Conservation (phyloP, 31 red algal genomes). For the Porphyra umbilicalis region DNA sequence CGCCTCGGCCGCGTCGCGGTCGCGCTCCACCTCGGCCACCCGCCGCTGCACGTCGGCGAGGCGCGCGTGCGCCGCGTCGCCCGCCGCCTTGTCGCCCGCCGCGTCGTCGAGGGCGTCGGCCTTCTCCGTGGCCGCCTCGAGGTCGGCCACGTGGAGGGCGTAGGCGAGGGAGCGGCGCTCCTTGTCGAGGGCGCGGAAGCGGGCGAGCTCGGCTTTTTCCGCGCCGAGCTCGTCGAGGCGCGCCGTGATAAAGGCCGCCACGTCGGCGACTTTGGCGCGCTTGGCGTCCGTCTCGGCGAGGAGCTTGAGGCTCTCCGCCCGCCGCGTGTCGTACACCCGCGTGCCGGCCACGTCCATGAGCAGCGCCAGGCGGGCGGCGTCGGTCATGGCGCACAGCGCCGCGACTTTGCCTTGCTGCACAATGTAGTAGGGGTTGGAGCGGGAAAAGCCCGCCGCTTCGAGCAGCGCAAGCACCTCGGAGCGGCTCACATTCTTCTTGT, state of each 20-base stretch:
- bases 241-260: slow-evolving; percentile 70
- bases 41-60: slow-evolving; percentile 25
- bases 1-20: slow-evolving; percentile 19
- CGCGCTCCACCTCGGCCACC: slow-evolving; percentile 30
- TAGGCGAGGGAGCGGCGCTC: slow-evolving; percentile 81
- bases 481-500: slow-evolving; percentile 74
- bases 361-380: slow-evolving; percentile 68
- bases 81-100: slow-evolving; percentile 19
- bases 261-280: slow-evolving; percentile 75
- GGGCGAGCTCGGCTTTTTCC: slow-evolving; percentile 79
- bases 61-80: slow-evolving; percentile 27
- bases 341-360: slow-evolving; percentile 96
- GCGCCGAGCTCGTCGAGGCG: slow-evolving; percentile 77
- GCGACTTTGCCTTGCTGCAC: slow-evolving; percentile 98
- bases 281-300: slow-evolving; percentile 83
- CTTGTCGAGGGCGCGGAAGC: slow-evolving; percentile 73
- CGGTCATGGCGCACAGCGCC: slow-evolving; percentile 82
- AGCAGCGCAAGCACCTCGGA: slow-evolving; percentile 87
- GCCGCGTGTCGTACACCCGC: slow-evolving; percentile 76
- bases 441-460: slow-evolving; percentile 88
- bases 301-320: slow-evolving; percentile 73
- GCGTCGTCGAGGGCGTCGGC: slow-evolving; percentile 53
- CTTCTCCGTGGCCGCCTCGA: slow-evolving; percentile 60
- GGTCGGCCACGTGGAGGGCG: slow-evolving; percentile 57
- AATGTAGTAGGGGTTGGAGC: slow-evolving; percentile 99